These are phyloP conservation scores for Rutstroemia sp. DNA, from an alignment of 2,329 filamentous ascomycete species.

Conservation along the genomic window DNA sequence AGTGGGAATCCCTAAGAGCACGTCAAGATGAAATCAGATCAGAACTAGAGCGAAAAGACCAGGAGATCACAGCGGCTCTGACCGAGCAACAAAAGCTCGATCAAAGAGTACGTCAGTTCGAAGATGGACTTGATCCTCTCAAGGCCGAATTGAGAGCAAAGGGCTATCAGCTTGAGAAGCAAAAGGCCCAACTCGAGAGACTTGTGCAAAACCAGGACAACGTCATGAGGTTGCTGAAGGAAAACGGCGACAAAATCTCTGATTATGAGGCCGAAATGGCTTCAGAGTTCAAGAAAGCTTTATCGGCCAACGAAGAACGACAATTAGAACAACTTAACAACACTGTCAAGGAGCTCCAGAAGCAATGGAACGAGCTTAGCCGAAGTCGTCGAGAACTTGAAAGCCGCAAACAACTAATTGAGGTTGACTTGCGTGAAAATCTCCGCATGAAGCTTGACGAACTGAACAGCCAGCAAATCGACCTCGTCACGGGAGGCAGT, in stretches of 20 bases:
- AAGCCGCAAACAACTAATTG: conserved; percentile 71
- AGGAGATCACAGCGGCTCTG: conserved; percentile 81
- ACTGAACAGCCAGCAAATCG: conserved; percentile 68
- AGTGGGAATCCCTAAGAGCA: conserved; percentile 60
- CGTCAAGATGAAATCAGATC: conserved; percentile 59
- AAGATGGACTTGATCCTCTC: conserved; percentile 75
- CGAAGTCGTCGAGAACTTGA: conserved; percentile 70
- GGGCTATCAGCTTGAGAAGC: conserved; percentile 65
- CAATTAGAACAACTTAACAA: conserved; percentile 66
- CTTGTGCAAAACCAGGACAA: conserved; percentile 58
- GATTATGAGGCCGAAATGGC: conserved; percentile 74
- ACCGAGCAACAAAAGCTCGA: conserved; percentile 78
- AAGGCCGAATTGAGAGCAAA: conserved; percentile 70
- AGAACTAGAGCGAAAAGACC: conserved; percentile 72
- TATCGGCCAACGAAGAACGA: conserved; percentile 74
- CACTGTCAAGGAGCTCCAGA: conserved; percentile 65
- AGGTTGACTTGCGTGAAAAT: conserved; percentile 84
- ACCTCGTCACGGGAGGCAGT: conserved; percentile 53
- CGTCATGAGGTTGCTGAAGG: conserved; percentile 67
- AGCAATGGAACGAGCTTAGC: conserved; percentile 69
- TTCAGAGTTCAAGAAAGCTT: conserved; percentile 86
- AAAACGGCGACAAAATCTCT: conserved; percentile 65
- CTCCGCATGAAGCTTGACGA: conserved; percentile 82
- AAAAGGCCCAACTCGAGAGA: conserved; percentile 64
- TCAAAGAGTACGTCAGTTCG: conserved; percentile 68